These are phyloP conservation scores for Groenewaldozyma salmanticensis DNA, from an alignment of 805 yeast genomes.

Conservation along the genomic window DNA sequence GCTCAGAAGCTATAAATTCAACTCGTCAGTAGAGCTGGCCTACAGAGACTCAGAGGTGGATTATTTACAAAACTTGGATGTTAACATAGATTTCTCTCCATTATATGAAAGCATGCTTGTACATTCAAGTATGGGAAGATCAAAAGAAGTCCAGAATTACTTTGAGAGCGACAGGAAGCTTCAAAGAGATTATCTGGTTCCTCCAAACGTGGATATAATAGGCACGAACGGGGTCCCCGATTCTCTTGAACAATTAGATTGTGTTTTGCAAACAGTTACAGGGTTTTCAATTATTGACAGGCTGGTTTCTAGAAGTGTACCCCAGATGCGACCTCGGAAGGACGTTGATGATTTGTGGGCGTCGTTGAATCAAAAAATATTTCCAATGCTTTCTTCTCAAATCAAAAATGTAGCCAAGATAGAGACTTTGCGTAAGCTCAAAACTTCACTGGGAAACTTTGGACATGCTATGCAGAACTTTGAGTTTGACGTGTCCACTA, in stretches of 20 bases:
- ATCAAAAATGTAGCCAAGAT: conserved; percentile 31
- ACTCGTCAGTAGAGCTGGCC: conserved; percentile 78
- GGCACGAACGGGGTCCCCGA: conserved; percentile 32
- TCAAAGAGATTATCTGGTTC: conserved; percentile 60
- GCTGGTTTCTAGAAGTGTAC: conserved; percentile 46
- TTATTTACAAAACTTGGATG: conserved; percentile 26
- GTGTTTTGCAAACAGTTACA: conserved; percentile 37
- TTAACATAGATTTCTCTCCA: conserved; percentile 54
- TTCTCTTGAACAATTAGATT: conserved; percentile 32
- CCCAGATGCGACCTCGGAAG: conserved; percentile 54
- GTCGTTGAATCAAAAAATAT: conserved; percentile 36
- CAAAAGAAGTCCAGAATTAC: conserved; percentile 48
- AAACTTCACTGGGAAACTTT: conserved; percentile 57
- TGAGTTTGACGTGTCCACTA: conserved; percentile 46
- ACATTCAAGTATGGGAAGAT: conserved; percentile 61
- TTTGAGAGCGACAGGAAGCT: conserved; percentile 63
- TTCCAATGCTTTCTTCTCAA: conserved; percentile 16
- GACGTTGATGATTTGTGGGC: conserved; percentile 71
- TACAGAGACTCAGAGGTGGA: conserved; percentile 53
- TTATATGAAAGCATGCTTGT: conserved; percentile 78
- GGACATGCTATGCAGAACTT: conserved; percentile 69
- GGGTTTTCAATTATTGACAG: conserved; percentile 77
- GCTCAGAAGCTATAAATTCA: conserved; percentile 53
- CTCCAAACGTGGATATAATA: conserved; percentile 42
- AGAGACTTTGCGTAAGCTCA: conserved; percentile 40